Conservation (phyloP, 768 basidiomycete species). For the Mycena olivaceomarginata region DNA sequence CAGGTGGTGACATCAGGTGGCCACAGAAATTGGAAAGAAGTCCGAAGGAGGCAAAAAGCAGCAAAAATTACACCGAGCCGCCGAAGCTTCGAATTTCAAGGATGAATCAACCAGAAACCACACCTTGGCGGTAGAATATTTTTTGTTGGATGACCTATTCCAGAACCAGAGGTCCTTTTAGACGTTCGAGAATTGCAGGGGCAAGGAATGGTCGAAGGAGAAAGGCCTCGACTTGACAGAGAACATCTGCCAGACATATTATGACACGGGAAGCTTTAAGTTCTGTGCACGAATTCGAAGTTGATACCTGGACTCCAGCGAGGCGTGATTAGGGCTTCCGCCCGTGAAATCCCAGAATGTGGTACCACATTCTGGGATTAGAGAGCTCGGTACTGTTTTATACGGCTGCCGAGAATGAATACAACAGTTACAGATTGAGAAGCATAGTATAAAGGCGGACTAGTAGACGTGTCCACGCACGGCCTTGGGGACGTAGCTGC, state of each 20-base stretch:
- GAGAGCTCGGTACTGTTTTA: too few relatives aligned
- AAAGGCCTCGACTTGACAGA: constrained; percentile 8
- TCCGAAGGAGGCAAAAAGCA: not conserved
- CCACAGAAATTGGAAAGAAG: constrained; percentile 7
- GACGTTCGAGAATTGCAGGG: constrained; percentile 3
- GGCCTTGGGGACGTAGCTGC: too few relatives aligned
- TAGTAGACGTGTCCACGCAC: too few relatives aligned
- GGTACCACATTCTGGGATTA: too few relatives aligned
- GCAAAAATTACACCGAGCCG: not conserved
- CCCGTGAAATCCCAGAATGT: too few relatives aligned
- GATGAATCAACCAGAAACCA: constrained; percentile 2
- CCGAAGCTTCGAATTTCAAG: constrained; percentile 1
- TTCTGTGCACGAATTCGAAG: too few relatives aligned
- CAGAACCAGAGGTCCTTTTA: not conserved
- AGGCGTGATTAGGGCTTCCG: too few relatives aligned
- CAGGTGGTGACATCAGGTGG: constrained; percentile 2
- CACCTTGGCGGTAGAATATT: not conserved
- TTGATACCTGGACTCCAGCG: too few relatives aligned
- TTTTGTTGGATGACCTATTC: not conserved
- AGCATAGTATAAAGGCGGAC: too few relatives aligned
- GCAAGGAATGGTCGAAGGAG: not conserved
- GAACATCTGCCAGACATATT: not conserved
- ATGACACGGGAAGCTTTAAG: not conserved
- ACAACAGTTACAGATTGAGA: too few relatives aligned
- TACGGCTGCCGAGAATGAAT: too few relatives aligned